Conservation (phyloP, 108 stramenopile species). For the Fistulifera solaris region DNA sequence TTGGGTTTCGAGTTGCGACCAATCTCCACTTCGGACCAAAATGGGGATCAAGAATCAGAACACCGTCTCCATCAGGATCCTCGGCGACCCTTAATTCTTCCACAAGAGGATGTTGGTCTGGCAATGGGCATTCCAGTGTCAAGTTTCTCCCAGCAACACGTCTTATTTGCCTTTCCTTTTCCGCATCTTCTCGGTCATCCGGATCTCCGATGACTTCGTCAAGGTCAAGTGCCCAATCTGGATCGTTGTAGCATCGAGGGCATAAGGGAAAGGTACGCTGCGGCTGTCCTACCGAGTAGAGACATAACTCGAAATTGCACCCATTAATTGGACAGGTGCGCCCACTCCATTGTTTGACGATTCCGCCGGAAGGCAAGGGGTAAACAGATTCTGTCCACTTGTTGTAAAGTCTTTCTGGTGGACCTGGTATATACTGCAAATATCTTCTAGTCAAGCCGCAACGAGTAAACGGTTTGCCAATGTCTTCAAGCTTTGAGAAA, state of each 20-base stretch:
- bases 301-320: slow-evolving; percentile 80
- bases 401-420: slow-evolving; percentile 67
- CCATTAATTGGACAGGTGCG: slow-evolving; percentile 52
- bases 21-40: slow-evolving; percentile 79
- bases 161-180: slow-evolving; percentile 55
- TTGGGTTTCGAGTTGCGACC: slow-evolving; percentile 52
- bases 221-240: slow-evolving; percentile 55
- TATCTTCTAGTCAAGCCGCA: slow-evolving; percentile 61
- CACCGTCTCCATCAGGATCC: slow-evolving; percentile 81
- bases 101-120: slow-evolving; percentile 76
- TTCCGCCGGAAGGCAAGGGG: slow-evolving; percentile 69
- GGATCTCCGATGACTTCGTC: slow-evolving; percentile 20
- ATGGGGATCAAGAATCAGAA: slow-evolving; percentile 75
- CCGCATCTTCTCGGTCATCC: slow-evolving; percentile 45
- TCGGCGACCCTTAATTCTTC: slow-evolving; percentile 70
- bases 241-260: slow-evolving; percentile 78
- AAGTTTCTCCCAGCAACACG: slow-evolving; percentile 59
- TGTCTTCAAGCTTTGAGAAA: slow-evolving; percentile 82
- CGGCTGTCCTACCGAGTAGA: slow-evolving; percentile 74
- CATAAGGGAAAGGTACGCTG: slow-evolving; percentile 79
- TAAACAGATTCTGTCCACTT: slow-evolving; percentile 78
- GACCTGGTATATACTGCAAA: slow-evolving; percentile 47
- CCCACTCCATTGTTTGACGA: slow-evolving; percentile 79
- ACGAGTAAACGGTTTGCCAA: slow-evolving; percentile 82
- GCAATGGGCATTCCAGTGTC: slow-evolving; percentile 70